A percentile compares a stretch with the other conserved stretches of the same genome.
These are phyloP conservation scores for Alternaria hordeiaustralica DNA, from an alignment of 2,329 filamentous ascomycete species.

Conservation along the genomic window DNA sequence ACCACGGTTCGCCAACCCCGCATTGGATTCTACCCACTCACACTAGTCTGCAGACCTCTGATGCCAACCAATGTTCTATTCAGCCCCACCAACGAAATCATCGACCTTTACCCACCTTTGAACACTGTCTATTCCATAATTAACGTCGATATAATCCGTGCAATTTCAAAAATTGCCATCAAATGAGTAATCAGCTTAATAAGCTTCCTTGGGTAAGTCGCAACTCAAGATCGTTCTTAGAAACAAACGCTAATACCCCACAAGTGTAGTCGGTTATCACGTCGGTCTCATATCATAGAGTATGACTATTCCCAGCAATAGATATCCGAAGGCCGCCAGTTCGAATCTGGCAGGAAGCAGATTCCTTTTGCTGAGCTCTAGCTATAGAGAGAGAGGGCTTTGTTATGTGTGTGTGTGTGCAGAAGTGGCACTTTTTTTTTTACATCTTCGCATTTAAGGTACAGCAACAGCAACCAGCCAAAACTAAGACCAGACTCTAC, in stretches of 20 bases:
- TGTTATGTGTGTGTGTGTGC: neutral
- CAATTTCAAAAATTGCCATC: neutral
- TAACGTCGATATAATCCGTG: neutral
- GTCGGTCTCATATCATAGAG: conserved; percentile 43
- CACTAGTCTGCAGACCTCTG: neutral
- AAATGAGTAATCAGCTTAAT: conserved; percentile 4
- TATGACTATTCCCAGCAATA: conserved; percentile 36
- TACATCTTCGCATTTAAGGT: neutral
- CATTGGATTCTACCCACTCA: neutral
- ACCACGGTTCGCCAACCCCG: neutral
- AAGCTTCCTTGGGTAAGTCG: neutral
- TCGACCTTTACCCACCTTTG: neutral
- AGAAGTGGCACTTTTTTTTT: neutral
- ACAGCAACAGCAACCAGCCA: neutral
- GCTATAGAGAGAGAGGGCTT: neutral
- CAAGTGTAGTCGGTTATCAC: conserved; percentile 47
- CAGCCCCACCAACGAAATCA: neutral
- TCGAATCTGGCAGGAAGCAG: conserved; percentile 45
- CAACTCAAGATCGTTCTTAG: neutral
- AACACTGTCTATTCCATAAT: neutral
- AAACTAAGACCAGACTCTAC: neutral
- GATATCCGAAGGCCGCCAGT: conserved; percentile 47
- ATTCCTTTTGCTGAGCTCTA: conserved; percentile 12
- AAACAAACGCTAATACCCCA: neutral
- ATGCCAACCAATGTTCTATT: neutral